Evolutionary conservation across 1,284 basidiomycete species (phyloP).

Genomic region (Boletellus deceptivus): DNA sequence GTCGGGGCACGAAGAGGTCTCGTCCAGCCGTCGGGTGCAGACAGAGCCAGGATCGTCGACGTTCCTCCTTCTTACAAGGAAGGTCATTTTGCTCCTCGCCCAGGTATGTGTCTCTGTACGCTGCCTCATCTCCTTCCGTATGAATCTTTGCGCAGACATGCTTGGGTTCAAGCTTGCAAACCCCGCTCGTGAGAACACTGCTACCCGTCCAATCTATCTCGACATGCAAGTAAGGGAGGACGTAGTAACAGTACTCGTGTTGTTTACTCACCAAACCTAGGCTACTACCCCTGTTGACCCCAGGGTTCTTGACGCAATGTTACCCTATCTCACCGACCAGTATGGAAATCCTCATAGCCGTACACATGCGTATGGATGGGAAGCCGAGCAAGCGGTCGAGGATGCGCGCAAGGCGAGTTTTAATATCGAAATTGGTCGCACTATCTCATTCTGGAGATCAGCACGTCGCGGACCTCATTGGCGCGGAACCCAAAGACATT

Average conservation of each 20-base stretch:
- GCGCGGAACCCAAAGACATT: conserved; percentile 94
- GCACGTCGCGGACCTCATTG: conserved; percentile 90
- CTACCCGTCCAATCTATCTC: conserved; percentile 86
- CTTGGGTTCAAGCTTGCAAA: conserved; percentile 85
- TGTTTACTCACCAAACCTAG: conserved; percentile 39
- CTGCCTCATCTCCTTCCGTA: background rate
- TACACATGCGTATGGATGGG: conserved; percentile 99
- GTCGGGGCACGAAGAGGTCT: conserved; percentile 42
- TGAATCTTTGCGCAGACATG: conserved; percentile 58
- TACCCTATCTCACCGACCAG: conserved; percentile 94
- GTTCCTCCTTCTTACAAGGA: conserved; percentile 71
- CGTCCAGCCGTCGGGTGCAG: conserved; percentile 76
- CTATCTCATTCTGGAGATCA: conserved; percentile 35
- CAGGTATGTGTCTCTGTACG: conserved; percentile 45
- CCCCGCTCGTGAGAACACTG: conserved; percentile 59
- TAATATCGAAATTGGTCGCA: background rate
- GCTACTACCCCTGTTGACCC: conserved; percentile 98
- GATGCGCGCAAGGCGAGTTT: conserved; percentile 75
- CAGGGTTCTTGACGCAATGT: conserved; percentile 95
- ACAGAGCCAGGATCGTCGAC: conserved; percentile 77
- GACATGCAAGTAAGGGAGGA: conserved; percentile 77
- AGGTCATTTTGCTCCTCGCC: conserved; percentile 66
- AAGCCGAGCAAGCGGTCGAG: conserved; percentile 94
- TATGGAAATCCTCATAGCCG: conserved; percentile 98
- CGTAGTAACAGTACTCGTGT: background rate